Percentiles rank a stretch among this genome's conserved stretches.
Conservation (phyloP, 1,139 yeast species). For the Torulaspora pretoriensis region DNA sequence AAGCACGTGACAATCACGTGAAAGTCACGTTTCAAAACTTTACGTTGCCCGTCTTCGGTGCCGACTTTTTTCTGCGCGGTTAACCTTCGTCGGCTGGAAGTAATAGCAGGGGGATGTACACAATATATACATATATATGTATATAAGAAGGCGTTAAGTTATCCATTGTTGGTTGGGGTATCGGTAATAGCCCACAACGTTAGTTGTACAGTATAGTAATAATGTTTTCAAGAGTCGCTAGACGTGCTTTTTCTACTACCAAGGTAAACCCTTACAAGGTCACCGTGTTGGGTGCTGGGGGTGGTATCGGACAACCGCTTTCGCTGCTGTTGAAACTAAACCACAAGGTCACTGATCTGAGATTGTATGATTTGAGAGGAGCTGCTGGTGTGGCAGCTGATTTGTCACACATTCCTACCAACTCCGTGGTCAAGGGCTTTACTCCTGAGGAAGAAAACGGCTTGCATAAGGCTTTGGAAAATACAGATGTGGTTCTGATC, state of each 20-base stretch:
- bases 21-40: not conserved
- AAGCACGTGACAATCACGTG: not conserved
- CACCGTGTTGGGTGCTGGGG: conserved; percentile 92
- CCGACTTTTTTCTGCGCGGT: conserved; percentile 6
- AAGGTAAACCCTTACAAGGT: conserved; percentile 70
- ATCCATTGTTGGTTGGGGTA: not conserved
- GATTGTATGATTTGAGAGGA: conserved; percentile 87
- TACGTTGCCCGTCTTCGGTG: not conserved
- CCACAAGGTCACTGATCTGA: conserved; percentile 76
- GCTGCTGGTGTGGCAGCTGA: conserved; percentile 98
- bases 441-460: conserved; percentile 74
- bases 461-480: conserved; percentile 68
- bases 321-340: conserved; percentile 85
- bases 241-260: conserved; percentile 67
- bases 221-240: conserved; percentile 38
- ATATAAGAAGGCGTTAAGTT: not conserved
- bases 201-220: not conserved
- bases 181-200: not conserved
- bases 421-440: conserved; percentile 78
- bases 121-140: not conserved
- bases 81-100: not conserved
- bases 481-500: conserved; percentile 82
- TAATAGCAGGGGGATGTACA: not conserved
- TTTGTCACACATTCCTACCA: conserved; percentile 86
- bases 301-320: conserved; percentile 98